A percentile compares a stretch with the other conserved stretches of the same genome.
Conservation (phyloP, 2,329 filamentous ascomycete species). For the Westerdykella ornata region DNA sequence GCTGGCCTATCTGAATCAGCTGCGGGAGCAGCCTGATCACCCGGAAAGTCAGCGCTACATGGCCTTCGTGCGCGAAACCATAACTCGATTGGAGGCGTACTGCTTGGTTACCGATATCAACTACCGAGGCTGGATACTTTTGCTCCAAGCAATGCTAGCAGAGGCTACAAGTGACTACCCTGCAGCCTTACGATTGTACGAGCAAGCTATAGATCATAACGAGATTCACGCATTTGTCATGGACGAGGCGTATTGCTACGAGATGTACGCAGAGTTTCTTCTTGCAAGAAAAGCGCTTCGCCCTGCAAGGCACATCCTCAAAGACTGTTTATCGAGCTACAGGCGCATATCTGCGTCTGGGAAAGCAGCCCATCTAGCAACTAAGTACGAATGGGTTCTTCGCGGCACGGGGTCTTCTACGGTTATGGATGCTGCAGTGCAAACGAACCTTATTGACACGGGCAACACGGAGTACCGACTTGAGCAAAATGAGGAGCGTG, state of each 20-base stretch:
- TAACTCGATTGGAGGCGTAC: slow-evolving; percentile 58
- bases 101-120: slow-evolving; percentile 61
- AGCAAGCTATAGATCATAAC: slow-evolving; percentile 65
- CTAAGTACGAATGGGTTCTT: slow-evolving; percentile 61
- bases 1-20: slow-evolving; percentile 36
- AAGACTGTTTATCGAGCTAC: slow-evolving; percentile 62
- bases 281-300: slow-evolving; percentile 58
- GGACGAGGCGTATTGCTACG: slow-evolving; percentile 67
- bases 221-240: slow-evolving; percentile 60
- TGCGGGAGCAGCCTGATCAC: slow-evolving; percentile 35
- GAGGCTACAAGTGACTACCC: slow-evolving; percentile 54
- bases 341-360: slow-evolving; percentile 63
- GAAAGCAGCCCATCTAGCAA: slow-evolving; percentile 60
- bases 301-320: slow-evolving; percentile 62
- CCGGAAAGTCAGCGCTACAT: slow-evolving; percentile 45
- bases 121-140: slow-evolving; percentile 61
- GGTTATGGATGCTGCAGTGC: slow-evolving; percentile 57
- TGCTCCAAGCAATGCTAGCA: slow-evolving; percentile 62
- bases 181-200: slow-evolving; percentile 57
- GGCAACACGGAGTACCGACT: slow-evolving; percentile 39
- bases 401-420: slow-evolving; percentile 56
- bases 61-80: slow-evolving; percentile 49
- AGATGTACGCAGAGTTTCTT: slow-evolving; percentile 66
- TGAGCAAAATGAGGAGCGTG: slow-evolving; percentile 40
- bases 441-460: slow-evolving; percentile 58